These are phyloP conservation scores for Capsaspora owczarzaki DNA, from an alignment of 78 protist genomes.

Conservation along the genomic window DNA sequence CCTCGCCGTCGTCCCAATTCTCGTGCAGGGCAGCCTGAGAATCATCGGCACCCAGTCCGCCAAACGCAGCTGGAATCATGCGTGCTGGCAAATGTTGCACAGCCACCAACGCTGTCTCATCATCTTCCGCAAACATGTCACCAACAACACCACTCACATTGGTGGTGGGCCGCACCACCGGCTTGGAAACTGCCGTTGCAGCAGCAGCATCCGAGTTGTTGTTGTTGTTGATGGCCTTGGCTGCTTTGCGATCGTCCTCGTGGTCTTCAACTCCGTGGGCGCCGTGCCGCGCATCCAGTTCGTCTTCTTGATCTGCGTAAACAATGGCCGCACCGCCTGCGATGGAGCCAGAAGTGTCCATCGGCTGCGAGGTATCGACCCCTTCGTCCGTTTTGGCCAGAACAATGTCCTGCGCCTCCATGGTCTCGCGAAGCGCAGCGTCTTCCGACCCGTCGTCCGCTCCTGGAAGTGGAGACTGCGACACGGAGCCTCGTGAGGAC, in stretches of 20 bases:
- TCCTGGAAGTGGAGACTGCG: too few relatives aligned
- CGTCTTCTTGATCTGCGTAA: not conserved
- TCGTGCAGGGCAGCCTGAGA: constrained; percentile 30
- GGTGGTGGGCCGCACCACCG: too few relatives aligned
- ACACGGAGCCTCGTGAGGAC: too few relatives aligned
- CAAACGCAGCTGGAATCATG: not conserved
- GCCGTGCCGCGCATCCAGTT: not conserved
- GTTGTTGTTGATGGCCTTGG: not conserved
- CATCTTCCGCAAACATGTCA: constrained; percentile 25
- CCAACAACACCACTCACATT: not conserved
- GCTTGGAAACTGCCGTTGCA: not conserved
- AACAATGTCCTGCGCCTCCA: not conserved
- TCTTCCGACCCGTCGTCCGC: not conserved
- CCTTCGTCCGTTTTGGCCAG: too few relatives aligned
- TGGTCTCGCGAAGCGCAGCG: not conserved
- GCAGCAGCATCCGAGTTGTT: not conserved
- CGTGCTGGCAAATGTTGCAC: not conserved
- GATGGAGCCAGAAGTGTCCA: too few relatives aligned
- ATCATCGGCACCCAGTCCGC: not conserved
- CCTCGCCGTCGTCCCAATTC: constrained; percentile 81
- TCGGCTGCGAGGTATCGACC: too few relatives aligned
- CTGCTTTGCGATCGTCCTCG: not conserved
- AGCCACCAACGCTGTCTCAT: not conserved
- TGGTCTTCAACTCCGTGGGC: not conserved
- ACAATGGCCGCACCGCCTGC: too few relatives aligned